Evolutionary conservation across 2,329 filamentous ascomycete genomes (phyloP).

Genomic region (Aspergillus sojae): DNA sequence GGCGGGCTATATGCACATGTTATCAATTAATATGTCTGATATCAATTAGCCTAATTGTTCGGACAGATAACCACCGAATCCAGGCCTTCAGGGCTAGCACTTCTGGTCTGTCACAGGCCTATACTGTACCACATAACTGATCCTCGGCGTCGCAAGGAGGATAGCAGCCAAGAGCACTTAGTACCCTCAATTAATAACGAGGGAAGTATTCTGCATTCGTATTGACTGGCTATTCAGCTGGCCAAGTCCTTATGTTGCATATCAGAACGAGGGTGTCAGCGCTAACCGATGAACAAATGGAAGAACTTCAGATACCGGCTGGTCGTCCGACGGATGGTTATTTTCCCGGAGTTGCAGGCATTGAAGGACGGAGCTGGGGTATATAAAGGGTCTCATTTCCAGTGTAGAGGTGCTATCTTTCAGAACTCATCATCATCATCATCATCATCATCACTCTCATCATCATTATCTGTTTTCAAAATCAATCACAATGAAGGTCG

Average conservation of each 20-base stretch:
- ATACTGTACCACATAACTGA: background rate
- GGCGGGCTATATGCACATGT: background rate
- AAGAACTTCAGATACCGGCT: background rate
- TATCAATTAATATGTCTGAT: background rate
- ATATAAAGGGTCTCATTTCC: conserved; percentile 5
- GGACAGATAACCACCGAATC: background rate
- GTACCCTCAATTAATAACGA: background rate
- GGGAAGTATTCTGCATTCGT: background rate
- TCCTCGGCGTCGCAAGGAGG: background rate
- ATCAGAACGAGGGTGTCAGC: background rate
- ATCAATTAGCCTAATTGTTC: background rate
- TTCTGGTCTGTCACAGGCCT: background rate
- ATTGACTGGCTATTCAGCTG: background rate
- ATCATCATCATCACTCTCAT: background rate
- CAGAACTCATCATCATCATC: conserved; percentile 1
- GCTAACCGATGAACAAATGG: background rate
- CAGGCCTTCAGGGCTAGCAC: background rate
- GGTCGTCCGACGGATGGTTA: background rate
- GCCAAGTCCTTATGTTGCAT: conserved; percentile 3
- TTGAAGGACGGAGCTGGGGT: background rate
- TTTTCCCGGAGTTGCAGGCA: background rate
- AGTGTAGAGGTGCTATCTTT: background rate
- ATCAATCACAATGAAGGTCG: conserved; percentile 17
- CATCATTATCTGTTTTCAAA: background rate
- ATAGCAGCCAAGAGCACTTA: background rate